Conservation (phyloP, 768 basidiomycete genomes). For the Phylloporus arenicola region DNA sequence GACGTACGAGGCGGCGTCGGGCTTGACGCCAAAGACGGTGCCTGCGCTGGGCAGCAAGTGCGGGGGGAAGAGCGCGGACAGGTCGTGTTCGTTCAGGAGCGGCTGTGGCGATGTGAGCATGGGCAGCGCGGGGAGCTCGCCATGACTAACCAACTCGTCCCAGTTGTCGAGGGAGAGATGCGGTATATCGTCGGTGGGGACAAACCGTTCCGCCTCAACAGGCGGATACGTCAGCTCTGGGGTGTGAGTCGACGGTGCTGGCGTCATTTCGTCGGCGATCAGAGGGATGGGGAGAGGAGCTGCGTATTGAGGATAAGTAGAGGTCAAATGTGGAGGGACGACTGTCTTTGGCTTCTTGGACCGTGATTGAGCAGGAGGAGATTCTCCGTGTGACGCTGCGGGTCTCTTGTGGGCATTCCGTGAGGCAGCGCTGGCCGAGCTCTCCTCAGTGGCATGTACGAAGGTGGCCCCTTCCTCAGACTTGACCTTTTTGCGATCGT, state of each 20-base stretch:
- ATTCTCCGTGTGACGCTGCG: not conserved
- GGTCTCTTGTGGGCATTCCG: slow-evolving; percentile 8
- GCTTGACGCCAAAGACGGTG: slow-evolving; percentile 27
- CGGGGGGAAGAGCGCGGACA: slow-evolving; percentile 11
- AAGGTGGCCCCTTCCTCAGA: not conserved
- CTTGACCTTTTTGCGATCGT: not conserved
- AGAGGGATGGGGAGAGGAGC: slow-evolving; percentile 1
- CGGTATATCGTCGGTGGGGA: slow-evolving; percentile 35
- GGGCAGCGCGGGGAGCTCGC: not conserved
- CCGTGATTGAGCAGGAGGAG: slow-evolving; percentile 2
- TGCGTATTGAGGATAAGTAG: not conserved
- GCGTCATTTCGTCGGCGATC: not conserved
- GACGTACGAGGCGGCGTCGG: slow-evolving; percentile 25
- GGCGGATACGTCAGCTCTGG: slow-evolving; percentile 17
- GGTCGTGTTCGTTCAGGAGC: not conserved
- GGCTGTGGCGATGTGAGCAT: slow-evolving; percentile 14
- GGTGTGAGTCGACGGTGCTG: slow-evolving; percentile 5
- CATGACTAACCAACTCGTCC: slow-evolving; percentile 16
- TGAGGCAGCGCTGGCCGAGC: not conserved
- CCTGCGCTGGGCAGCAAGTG: slow-evolving; percentile 18
- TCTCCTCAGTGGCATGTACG: not conserved
- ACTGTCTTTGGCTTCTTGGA: slow-evolving; percentile 5
- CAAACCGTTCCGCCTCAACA: slow-evolving; percentile 19
- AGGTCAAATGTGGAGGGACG: not conserved
- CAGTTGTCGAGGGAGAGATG: slow-evolving; percentile 26